phyloP scores from a whole-genome alignment of 352 stramenopile species.

The Globisporangium abappressorium region DNA sequence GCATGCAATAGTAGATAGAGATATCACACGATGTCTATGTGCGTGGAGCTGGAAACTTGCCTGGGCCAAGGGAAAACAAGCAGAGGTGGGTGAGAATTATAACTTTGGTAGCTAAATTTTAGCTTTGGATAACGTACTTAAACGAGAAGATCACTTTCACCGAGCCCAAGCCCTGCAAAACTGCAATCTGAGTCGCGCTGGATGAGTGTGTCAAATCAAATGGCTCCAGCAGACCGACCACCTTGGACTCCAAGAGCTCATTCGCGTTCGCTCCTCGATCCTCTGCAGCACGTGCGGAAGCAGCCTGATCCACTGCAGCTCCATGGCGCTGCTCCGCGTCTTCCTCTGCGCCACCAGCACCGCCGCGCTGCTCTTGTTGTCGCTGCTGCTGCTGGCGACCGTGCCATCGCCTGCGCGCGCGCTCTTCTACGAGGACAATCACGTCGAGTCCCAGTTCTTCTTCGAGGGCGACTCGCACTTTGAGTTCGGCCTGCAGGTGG shows the following conservation, averaged over 20 bases:
- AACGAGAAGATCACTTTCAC: too few species aligned
- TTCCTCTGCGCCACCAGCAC: background rate
- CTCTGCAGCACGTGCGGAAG: background rate
- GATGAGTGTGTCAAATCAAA: background rate
- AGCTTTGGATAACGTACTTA: background rate
- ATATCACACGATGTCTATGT: too few species aligned
- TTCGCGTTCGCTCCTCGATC: background rate
- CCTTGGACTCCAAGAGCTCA: background rate
- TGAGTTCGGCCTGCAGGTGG: conserved; percentile 52
- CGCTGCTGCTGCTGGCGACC: background rate
- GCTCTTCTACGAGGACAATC: conserved; percentile 11
- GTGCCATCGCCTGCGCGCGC: background rate
- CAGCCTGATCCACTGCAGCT: background rate
- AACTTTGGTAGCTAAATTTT: too few species aligned
- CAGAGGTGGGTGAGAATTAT: too few species aligned
- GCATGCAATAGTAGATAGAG: too few species aligned
- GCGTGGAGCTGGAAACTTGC: too few species aligned
- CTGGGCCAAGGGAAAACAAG: too few species aligned
- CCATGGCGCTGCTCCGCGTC: background rate
- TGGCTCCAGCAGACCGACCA: background rate
- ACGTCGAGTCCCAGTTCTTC: conserved; percentile 43
- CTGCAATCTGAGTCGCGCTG: background rate
- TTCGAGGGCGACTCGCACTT: conserved; percentile 62
- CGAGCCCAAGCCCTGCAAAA: background rate
- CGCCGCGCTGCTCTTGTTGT: background rate